phyloP scores from a whole-genome alignment of 2,329 filamentous ascomycete species.

The Ciborinia camelliae region DNA sequence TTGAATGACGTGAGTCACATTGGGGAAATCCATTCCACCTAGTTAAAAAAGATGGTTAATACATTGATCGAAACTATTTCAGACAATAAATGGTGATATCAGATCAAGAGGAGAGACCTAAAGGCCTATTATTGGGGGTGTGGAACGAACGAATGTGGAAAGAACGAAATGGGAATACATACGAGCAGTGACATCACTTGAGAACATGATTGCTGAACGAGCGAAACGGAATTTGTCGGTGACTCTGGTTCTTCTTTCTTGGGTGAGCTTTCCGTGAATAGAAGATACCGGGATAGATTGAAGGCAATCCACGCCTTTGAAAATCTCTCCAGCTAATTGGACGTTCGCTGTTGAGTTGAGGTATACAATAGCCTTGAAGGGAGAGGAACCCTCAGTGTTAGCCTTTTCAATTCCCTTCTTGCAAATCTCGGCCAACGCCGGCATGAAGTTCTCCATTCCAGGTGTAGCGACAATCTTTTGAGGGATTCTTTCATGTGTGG shows the following conservation, averaged over 20 bases:
- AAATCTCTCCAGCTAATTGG: conserved; percentile 59
- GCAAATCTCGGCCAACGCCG: conserved; percentile 58
- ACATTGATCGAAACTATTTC: no score
- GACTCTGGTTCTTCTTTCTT: conserved; percentile 63
- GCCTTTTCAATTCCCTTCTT: conserved; percentile 39
- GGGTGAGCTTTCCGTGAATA: conserved; percentile 81
- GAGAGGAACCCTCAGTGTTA: conserved; percentile 20
- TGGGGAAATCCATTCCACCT: conserved; percentile 81
- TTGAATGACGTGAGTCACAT: conserved; percentile 76
- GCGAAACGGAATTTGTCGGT: conserved; percentile 69
- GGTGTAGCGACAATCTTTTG: conserved; percentile 67
- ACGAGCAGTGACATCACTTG: conserved; percentile 77
- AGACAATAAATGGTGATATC: no score
- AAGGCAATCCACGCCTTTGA: conserved; percentile 35
- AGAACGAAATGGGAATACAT: no score
- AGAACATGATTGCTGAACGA: conserved; percentile 63
- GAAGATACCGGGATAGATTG: conserved; percentile 31
- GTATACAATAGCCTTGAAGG: conserved; percentile 93
- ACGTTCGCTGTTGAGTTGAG: conserved; percentile 76
- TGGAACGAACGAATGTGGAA: no score
- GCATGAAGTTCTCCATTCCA: conserved; percentile 74
- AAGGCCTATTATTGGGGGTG: no score
- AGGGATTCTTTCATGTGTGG: conserved; percentile 81
- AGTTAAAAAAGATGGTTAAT: no score
- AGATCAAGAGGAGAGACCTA: no score